Evolutionary conservation across 106 monocot species (phyloP).

Genomic region (Allium cepa): DNA sequence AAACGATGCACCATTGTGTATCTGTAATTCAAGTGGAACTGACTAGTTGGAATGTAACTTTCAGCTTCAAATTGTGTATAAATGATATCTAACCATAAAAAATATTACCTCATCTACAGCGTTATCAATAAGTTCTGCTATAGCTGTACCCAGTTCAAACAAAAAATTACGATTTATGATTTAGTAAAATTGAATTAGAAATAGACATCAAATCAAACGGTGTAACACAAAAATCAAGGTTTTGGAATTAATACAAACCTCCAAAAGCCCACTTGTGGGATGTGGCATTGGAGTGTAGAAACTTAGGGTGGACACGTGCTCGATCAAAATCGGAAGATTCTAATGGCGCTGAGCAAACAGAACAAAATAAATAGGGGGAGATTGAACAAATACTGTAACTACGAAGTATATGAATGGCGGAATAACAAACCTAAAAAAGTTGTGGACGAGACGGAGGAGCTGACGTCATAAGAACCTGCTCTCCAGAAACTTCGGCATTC

Average conservation of each 20-base stretch:
- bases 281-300: constrained; percentile 91
- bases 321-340: constrained; percentile 53
- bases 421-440: constrained; percentile 13
- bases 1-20: constrained; percentile 78
- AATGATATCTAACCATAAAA: too few species aligned
- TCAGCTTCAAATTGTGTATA: too few species aligned
- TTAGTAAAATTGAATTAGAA: background rate
- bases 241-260: constrained; percentile 20
- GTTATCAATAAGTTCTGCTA: constrained; percentile 95
- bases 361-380: background rate
- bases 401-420: background rate
- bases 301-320: constrained; percentile 84
- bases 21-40: constrained; percentile 22
- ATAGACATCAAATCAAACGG: background rate
- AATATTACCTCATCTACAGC: constrained; percentile 80
- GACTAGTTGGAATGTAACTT: background rate
- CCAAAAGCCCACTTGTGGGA: constrained; percentile 97
- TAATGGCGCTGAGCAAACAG: constrained; percentile 12
- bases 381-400: too few species aligned
- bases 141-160: constrained; percentile 38
- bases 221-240: background rate
- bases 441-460: constrained; percentile 1
- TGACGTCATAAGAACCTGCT: constrained; percentile 39
- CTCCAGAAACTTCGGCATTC: constrained; percentile 75
- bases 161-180: constrained; percentile 10